phyloP scores from a whole-genome alignment of 2,329 filamentous ascomycete species.

The Pleomassaria siparia region DNA sequence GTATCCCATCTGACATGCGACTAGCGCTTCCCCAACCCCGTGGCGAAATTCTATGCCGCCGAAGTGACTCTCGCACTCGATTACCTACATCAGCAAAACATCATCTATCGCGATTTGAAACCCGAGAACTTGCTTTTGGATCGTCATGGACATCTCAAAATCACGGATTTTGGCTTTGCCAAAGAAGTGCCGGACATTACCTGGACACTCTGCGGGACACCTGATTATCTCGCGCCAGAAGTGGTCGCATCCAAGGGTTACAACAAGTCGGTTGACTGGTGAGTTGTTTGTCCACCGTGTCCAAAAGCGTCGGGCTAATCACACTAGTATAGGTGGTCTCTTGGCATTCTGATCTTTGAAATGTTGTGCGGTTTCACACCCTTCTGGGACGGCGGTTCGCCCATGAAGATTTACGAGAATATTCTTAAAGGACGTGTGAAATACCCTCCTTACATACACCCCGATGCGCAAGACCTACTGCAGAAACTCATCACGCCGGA shows the following conservation, averaged over 20 bases:
- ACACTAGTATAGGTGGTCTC: conserved; percentile 83
- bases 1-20: conserved; percentile 9
- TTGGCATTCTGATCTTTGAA: conserved; percentile 98
- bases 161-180: conserved; percentile 97
- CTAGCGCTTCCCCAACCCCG: conserved; percentile 95
- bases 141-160: conserved; percentile 91
- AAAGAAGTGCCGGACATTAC: conserved; percentile 99
- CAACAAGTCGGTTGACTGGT: conserved; percentile 99
- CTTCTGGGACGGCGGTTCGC: conserved; percentile 97
- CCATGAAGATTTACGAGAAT: conserved; percentile 99
- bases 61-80: conserved; percentile 95
- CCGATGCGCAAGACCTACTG: conserved; percentile 89
- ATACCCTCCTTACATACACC: conserved; percentile 93
- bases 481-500: conserved; percentile 92
- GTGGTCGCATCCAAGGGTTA: conserved; percentile 99
- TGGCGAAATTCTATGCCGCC: conserved; percentile 98
- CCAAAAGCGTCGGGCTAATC: conserved; percentile 10
- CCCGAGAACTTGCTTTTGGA: conserved; percentile 91
- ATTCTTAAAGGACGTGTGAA: conserved; percentile 95
- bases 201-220: conserved; percentile 97
- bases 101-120: conserved; percentile 97
- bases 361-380: conserved; percentile 99
- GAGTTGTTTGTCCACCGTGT: conserved; percentile 44
- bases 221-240: conserved; percentile 95
- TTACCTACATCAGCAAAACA: conserved; percentile 90